Evolutionary conservation across 2,329 filamentous ascomycete species (phyloP).

Genomic region (Graphium sp.): DNA sequence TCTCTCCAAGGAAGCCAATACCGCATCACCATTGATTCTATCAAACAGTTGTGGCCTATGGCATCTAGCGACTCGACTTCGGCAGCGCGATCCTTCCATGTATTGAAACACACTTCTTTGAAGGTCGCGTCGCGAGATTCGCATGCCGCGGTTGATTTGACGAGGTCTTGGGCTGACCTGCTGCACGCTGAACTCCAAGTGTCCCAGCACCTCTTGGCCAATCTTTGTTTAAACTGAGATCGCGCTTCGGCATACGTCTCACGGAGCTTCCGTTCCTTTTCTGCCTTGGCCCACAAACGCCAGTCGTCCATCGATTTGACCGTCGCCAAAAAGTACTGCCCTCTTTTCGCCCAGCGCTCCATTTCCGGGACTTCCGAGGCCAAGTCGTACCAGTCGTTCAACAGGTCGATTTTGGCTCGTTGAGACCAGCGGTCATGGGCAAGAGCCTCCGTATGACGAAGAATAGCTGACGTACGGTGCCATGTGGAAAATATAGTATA

Average conservation of each 20-base stretch:
- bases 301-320: constrained; percentile 12
- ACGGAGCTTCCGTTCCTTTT: constrained; percentile 8
- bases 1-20: too few species aligned
- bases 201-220: constrained; percentile 6
- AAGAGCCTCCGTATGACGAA: not conserved
- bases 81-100: not conserved
- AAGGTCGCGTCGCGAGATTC: too few species aligned
- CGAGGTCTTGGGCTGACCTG: too few species aligned
- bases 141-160: too few species aligned
- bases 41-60: too few species aligned
- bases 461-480: not conserved
- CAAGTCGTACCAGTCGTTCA: constrained; percentile 4
- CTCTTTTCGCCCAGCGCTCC: constrained; percentile 6
- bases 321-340: constrained; percentile 11
- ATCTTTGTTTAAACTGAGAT: constrained; percentile 4
- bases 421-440: not conserved
- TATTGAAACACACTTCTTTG: too few species aligned
- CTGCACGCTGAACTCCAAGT: constrained; percentile 3
- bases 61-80: not conserved
- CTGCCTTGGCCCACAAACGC: constrained; percentile 9
- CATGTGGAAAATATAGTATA: not conserved
- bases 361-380: constrained; percentile 4
- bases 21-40: not conserved
- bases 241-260: constrained; percentile 5
- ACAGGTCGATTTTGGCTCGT: not conserved